A percentile compares a stretch with the other conserved stretches of the same genome.
phyloP scores from a whole-genome alignment of 805 yeast species.

The Candida alai region DNA sequence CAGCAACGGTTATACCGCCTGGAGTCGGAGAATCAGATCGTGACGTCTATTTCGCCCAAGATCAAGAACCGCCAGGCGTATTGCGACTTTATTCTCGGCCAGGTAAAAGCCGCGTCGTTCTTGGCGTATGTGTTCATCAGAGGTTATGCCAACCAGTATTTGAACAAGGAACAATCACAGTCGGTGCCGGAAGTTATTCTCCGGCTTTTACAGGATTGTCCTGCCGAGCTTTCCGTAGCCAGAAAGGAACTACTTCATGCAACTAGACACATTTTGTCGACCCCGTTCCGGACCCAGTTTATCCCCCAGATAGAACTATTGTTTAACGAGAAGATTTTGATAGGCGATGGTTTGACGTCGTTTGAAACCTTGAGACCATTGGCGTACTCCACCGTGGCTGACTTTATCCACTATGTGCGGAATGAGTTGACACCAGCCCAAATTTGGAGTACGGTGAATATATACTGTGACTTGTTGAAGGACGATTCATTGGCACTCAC shows the following conservation, averaged over 20 bases:
- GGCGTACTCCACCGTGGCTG: conserved; percentile 95
- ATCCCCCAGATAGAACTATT: conserved; percentile 80
- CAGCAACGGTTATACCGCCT: conserved; percentile 52
- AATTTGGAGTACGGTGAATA: conserved; percentile 80
- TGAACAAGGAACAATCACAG: conserved; percentile 39
- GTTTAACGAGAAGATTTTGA: conserved; percentile 80
- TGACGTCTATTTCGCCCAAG: conserved; percentile 69
- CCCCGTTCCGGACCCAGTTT: conserved; percentile 78
- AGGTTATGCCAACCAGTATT: conserved; percentile 66
- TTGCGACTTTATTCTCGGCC: conserved; percentile 87
- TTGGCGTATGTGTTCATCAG: conserved; percentile 88
- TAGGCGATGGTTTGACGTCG: conserved; percentile 91
- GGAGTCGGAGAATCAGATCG: conserved; percentile 51
- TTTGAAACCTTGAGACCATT: conserved; percentile 86
- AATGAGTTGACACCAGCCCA: conserved; percentile 77
- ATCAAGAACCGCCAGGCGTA: conserved; percentile 74
- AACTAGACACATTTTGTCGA: conserved; percentile 88
- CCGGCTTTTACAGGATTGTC: conserved; percentile 89
- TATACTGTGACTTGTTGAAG: conserved; percentile 75
- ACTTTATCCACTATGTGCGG: conserved; percentile 88
- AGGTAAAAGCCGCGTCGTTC: conserved; percentile 94
- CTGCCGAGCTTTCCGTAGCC: conserved; percentile 86
- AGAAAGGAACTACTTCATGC: conserved; percentile 92
- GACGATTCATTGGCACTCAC: conserved; percentile 81
- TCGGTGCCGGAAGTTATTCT: conserved; percentile 85